Evolutionary conservation across 148 eudicot species (phyloP).

Genomic region (Rhododendron ferrugineum): DNA sequence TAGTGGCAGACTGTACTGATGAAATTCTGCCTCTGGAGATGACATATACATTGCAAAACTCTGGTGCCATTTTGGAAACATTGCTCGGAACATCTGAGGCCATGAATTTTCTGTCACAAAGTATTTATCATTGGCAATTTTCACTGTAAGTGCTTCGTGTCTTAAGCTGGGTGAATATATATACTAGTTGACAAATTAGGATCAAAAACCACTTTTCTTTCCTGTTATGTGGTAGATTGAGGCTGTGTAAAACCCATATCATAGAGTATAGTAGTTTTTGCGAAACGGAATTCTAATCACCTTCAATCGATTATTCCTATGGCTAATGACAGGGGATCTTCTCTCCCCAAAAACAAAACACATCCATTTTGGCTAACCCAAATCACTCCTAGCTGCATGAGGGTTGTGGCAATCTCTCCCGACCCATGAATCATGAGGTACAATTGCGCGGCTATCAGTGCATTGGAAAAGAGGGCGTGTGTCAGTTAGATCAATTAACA

Average conservation of each 20-base stretch:
- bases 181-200: not conserved
- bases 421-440: not conserved
- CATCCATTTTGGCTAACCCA: not conserved
- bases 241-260: not conserved
- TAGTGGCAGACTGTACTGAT: slow-evolving; percentile 35
- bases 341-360: not conserved
- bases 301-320: not conserved
- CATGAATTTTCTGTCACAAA: slow-evolving; percentile 42
- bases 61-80: slow-evolving; percentile 54
- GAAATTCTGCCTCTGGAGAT: slow-evolving; percentile 58
- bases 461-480: not conserved
- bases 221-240: not conserved
- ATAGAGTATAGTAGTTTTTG: not conserved
- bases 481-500: not conserved
- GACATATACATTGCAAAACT: slow-evolving; percentile 57
- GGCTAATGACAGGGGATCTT: not conserved
- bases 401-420: not conserved
- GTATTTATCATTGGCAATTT: not conserved
- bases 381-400: not conserved
- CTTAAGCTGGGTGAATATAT: not conserved
- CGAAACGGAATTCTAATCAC: not conserved
- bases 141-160: not conserved
- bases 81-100: slow-evolving; percentile 50
- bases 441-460: not conserved
- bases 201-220: not conserved